Conservation (phyloP, 2,329 filamentous ascomycete genomes). For the Cercospora brassicicola region DNA sequence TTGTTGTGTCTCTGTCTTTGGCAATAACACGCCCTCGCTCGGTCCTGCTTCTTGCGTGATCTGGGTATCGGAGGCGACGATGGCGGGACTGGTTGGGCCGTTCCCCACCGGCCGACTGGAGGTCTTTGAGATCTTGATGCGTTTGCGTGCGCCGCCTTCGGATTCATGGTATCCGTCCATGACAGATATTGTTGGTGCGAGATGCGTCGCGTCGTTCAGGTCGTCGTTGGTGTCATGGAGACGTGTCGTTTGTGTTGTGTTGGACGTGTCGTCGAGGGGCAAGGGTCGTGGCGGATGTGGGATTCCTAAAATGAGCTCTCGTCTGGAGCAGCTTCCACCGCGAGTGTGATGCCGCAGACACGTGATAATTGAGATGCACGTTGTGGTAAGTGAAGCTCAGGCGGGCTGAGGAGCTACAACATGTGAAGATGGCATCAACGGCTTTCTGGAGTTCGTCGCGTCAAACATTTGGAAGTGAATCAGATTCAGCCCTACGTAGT, state of each 20-base stretch:
- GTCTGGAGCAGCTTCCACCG: background rate
- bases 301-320: background rate
- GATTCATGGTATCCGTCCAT: constrained; percentile 19
- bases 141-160: constrained; percentile 29
- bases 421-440: background rate
- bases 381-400: background rate
- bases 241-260: constrained; percentile 2
- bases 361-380: background rate
- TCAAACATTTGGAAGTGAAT: background rate
- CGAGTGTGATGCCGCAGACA: background rate
- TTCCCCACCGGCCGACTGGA: constrained; percentile 19
- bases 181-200: constrained; percentile 15
- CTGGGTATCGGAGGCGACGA: constrained; percentile 14
- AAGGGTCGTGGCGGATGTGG: constrained; percentile 3
- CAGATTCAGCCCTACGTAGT: background rate
- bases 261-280: constrained; percentile 6
- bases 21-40: constrained; percentile 8
- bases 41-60: constrained; percentile 10
- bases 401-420: background rate
- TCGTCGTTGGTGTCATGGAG: background rate
- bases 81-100: constrained; percentile 14
- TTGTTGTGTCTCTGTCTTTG: background rate
- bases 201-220: background rate
- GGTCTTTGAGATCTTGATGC: constrained; percentile 28
- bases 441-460: background rate